These are phyloP conservation scores for Coprinopsis marcescibilis DNA, from an alignment of 768 basidiomycete genomes.

Conservation along the genomic window DNA sequence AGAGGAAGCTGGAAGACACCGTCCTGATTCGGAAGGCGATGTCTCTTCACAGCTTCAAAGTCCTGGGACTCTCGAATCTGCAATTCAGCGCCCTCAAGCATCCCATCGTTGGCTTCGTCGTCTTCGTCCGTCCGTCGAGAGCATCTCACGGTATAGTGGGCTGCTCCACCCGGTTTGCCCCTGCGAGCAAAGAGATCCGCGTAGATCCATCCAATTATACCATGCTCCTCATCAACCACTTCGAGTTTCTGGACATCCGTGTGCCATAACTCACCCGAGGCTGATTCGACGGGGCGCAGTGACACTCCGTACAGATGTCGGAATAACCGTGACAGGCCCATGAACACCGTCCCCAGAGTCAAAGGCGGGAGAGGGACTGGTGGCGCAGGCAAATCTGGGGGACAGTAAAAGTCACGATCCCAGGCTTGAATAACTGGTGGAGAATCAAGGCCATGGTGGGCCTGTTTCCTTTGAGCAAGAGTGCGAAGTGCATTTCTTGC, in stretches of 20 bases:
- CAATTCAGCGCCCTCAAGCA: conserved; percentile 31
- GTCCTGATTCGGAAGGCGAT: conserved; percentile 52
- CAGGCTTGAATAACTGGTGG: conserved; percentile 81
- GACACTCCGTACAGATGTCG: conserved; percentile 82
- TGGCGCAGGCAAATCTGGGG: conserved; percentile 70
- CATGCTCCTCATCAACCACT: conserved; percentile 85
- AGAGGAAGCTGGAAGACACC: conserved; percentile 85
- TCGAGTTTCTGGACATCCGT: conserved; percentile 84
- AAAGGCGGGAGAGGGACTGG: conserved; percentile 67
- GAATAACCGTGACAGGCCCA: conserved; percentile 88
- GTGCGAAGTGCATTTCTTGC: conserved; percentile 70
- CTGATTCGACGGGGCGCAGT: conserved; percentile 61
- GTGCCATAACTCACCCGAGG: conserved; percentile 86
- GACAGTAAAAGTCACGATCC: conserved; percentile 94
- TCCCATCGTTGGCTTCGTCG: conserved; percentile 64
- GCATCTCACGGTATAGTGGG: conserved; percentile 97
- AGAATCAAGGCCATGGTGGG: conserved; percentile 51
- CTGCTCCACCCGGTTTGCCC: conserved; percentile 87
- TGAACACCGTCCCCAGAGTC: conserved; percentile 87
- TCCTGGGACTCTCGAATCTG: conserved; percentile 44
- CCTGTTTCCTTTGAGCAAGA: conserved; percentile 67
- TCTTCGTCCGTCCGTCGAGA: conserved; percentile 91
- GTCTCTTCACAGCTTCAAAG: conserved; percentile 60
- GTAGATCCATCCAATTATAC: conserved; percentile 91
- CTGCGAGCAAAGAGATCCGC: conserved; percentile 82